These are phyloP conservation scores for Eimeria necatrix DNA, from an alignment of 169 alveolate genomes.

Conservation along the genomic window DNA sequence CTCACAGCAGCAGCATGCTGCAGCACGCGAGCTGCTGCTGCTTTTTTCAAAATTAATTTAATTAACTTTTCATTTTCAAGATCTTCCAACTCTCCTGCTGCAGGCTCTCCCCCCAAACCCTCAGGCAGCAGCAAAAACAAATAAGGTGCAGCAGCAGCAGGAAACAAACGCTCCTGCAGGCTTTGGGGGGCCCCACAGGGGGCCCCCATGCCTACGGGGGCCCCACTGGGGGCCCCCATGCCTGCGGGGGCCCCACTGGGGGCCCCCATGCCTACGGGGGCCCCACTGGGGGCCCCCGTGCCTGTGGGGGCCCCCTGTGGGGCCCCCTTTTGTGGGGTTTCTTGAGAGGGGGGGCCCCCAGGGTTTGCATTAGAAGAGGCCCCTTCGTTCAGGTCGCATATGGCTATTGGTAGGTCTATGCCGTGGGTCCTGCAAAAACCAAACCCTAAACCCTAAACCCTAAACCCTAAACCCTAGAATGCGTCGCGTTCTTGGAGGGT, in stretches of 20 bases:
- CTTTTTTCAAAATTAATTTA: not conserved
- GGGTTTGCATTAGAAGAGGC: not conserved
- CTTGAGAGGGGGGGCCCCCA: not conserved
- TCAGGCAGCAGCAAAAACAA: slow-evolving; percentile 33
- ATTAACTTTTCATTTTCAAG: not conserved
- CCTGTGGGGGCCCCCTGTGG: not conserved
- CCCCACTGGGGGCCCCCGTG: not conserved
- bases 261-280: not conserved
- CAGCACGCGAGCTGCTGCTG: not conserved
- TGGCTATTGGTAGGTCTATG: slow-evolving; percentile 28
- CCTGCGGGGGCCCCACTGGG: not conserved
- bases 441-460: not conserved
- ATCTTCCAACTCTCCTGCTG: not conserved
- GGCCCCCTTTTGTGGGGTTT: not conserved
- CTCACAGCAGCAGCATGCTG: not conserved
- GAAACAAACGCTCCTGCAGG: not conserved
- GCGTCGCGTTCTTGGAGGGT: too few species aligned
- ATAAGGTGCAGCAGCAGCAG: slow-evolving; percentile 31
- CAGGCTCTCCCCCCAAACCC: slow-evolving; percentile 20
- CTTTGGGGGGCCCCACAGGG: not conserved
- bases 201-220: not conserved
- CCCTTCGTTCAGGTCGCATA: not conserved
- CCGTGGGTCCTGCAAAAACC: not conserved
- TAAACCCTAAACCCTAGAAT: slow-evolving; percentile 16
- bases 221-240: not conserved